Evolutionary conservation across 208 protist genomes (phyloP).

Genomic region (Leishmania martiniquensis): DNA sequence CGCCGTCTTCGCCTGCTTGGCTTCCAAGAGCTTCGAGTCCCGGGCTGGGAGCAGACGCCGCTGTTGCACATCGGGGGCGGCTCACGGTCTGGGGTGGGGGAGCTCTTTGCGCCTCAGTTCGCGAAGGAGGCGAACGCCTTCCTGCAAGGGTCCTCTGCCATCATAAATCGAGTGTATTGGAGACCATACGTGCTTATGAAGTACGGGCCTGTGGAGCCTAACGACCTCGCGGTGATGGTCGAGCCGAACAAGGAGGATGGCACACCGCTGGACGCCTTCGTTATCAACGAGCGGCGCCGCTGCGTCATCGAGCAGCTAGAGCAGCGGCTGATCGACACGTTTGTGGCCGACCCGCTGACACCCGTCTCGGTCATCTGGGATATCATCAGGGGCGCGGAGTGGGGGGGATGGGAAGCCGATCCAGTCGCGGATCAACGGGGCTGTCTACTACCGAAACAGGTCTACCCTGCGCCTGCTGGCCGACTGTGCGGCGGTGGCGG

Average conservation of each 20-base stretch:
- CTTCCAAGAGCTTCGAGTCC: conserved; percentile 6
- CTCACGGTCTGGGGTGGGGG: not conserved
- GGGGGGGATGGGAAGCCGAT: not conserved
- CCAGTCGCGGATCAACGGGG: not conserved
- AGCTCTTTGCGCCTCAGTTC: not conserved
- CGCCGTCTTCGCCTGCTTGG: conserved; percentile 16
- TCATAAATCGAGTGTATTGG: not conserved
- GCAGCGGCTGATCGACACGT: not conserved
- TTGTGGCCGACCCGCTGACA: not conserved
- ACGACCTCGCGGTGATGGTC: not conserved
- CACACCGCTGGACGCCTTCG: not conserved
- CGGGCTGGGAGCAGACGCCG: not conserved
- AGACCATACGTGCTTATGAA: not conserved
- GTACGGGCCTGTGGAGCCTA: not conserved
- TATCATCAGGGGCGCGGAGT: too few species aligned
- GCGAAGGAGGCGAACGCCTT: not conserved
- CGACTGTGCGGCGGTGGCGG: not conserved
- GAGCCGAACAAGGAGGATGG: not conserved
- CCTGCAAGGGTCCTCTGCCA: not conserved
- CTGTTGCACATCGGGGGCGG: conserved; percentile 10
- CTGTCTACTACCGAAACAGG: not conserved
- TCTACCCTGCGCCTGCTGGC: not conserved
- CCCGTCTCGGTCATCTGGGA: too few species aligned
- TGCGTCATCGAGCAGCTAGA: not conserved
- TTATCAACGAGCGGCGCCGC: not conserved